These are phyloP conservation scores for Nakazawaea sp. DNA, from an alignment of 805 yeast species.

Conservation along the genomic window DNA sequence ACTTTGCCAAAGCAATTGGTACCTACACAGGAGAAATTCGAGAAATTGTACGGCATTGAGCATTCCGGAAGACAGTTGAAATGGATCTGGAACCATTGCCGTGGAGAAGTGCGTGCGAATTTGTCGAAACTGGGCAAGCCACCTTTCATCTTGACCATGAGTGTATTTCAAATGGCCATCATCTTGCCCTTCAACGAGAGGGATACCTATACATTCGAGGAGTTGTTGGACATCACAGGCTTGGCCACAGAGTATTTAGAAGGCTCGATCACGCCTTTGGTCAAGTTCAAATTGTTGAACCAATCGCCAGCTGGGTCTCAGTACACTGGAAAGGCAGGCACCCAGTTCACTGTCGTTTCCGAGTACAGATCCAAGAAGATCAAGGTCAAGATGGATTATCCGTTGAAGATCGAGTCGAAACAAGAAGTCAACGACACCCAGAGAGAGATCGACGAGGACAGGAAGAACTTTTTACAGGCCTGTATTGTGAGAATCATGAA, in stretches of 20 bases:
- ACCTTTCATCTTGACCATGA: constrained; percentile 74
- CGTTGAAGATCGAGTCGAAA: constrained; percentile 43
- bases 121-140: constrained; percentile 75
- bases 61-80: constrained; percentile 85
- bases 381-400: constrained; percentile 62
- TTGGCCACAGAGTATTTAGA: constrained; percentile 59
- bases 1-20: constrained; percentile 62
- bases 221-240: constrained; percentile 62
- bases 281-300: constrained; percentile 67
- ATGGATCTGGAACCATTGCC: constrained; percentile 95
- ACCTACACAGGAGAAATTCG: constrained; percentile 59
- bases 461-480: constrained; percentile 69
- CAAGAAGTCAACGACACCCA: constrained; percentile 70
- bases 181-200: constrained; percentile 73
- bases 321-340: constrained; percentile 40
- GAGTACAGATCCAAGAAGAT: constrained; percentile 84
- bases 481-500: constrained; percentile 96
- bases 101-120: constrained; percentile 87
- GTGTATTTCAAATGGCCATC: constrained; percentile 83
- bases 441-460: constrained; percentile 76
- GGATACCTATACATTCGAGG: constrained; percentile 50
- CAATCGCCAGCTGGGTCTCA: constrained; percentile 61
- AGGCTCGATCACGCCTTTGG: constrained; percentile 72
- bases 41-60: constrained; percentile 59
- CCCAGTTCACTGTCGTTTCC: constrained; percentile 61